A percentile compares a stretch with the other conserved stretches of the same genome.
Evolutionary conservation across 1,284 basidiomycete genomes (phyloP).

Genomic region (Inonotus obliquus): DNA sequence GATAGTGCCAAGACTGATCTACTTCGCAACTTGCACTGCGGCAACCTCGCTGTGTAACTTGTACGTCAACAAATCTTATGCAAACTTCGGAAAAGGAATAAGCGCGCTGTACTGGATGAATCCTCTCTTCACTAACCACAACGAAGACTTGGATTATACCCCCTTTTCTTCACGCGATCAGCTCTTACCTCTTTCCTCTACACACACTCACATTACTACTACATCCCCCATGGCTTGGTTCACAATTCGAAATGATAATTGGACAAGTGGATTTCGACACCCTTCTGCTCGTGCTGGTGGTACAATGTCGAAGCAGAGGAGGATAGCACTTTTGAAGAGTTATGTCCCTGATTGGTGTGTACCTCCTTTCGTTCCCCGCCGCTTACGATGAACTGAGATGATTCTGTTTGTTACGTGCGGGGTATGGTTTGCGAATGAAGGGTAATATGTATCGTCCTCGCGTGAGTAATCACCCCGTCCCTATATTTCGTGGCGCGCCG

Average conservation of each 20-base stretch:
- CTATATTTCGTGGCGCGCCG: background rate
- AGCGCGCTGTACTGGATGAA: background rate
- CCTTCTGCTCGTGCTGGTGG: background rate
- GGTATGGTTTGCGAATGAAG: slow-evolving; percentile 37
- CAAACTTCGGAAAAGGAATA: no score
- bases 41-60: background rate
- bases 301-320: slow-evolving; percentile 6
- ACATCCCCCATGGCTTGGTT: slow-evolving; percentile 12
- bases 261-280: background rate
- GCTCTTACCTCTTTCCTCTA: background rate
- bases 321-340: slow-evolving; percentile 41
- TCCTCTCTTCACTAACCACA: background rate
- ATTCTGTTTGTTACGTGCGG: background rate
- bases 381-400: background rate
- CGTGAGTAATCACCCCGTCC: slow-evolving; percentile 40
- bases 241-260: slow-evolving; percentile 2
- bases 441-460: slow-evolving; percentile 64
- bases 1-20: background rate
- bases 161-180: background rate
- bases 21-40: background rate
- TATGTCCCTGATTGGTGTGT: slow-evolving; percentile 73
- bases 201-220: background rate
- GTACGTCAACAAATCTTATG: no score
- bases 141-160: background rate
- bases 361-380: slow-evolving; percentile 7